Percentiles rank a stretch among this genome's conserved stretches.
These are phyloP conservation scores for Wickerhamiella australiensis DNA, from an alignment of 805 yeast species.

Conservation along the genomic window DNA sequence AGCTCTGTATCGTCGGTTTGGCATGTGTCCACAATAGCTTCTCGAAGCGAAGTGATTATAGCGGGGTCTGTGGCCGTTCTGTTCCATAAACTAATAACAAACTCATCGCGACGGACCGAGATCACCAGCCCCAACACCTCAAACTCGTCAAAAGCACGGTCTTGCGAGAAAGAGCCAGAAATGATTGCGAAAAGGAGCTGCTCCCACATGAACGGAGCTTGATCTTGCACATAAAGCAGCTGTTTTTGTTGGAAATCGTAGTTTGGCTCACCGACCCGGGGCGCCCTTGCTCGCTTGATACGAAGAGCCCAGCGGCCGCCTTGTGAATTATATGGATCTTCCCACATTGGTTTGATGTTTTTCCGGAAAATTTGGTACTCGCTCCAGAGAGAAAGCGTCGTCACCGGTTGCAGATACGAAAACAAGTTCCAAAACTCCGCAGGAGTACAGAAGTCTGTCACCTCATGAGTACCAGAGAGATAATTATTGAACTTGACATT, in stretches of 20 bases:
- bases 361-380: slow-evolving; percentile 47
- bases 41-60: slow-evolving; percentile 19
- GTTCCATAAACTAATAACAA: slow-evolving; percentile 52
- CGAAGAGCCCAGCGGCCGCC: slow-evolving; percentile 57
- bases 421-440: slow-evolving; percentile 97
- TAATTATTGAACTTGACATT: slow-evolving; percentile 22
- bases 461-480: slow-evolving; percentile 44
- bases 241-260: slow-evolving; percentile 6
- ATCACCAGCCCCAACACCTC: slow-evolving; percentile 47
- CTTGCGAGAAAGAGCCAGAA: slow-evolving; percentile 40
- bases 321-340: slow-evolving; percentile 45
- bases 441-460: slow-evolving; percentile 73
- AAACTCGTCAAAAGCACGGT: slow-evolving; percentile 28
- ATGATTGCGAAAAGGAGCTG: slow-evolving; percentile 40
- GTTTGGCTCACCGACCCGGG: not conserved
- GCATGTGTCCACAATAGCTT: slow-evolving; percentile 10
- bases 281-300: slow-evolving; percentile 16
- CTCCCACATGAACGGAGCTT: slow-evolving; percentile 26
- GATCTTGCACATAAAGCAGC: slow-evolving; percentile 13
- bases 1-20: slow-evolving; percentile 7
- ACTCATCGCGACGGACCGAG: slow-evolving; percentile 48
- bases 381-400: slow-evolving; percentile 26
- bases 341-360: slow-evolving; percentile 57
- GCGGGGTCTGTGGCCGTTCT: slow-evolving; percentile 29
- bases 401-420: slow-evolving; percentile 39